Percentiles rank a stretch among this genome's conserved stretches.
Evolutionary conservation across 768 basidiomycete species (phyloP).

Genomic region (Termitomyces sp.): DNA sequence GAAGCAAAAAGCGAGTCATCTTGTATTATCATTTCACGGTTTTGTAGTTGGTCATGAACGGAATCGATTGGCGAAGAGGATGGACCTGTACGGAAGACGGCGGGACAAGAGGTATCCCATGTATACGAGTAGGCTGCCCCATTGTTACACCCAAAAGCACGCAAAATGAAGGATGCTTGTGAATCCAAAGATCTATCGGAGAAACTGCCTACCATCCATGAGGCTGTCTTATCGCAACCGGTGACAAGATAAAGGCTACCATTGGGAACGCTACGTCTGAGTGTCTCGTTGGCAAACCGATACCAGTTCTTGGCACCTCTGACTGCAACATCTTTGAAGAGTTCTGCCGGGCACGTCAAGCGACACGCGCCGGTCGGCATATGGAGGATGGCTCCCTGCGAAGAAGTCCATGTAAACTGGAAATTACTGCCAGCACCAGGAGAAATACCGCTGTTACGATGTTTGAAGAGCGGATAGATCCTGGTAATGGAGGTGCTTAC

Average conservation of each 20-base stretch:
- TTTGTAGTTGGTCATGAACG: background rate
- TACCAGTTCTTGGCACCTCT: conserved; percentile 12
- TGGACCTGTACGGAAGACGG: conserved; percentile 11
- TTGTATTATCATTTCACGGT: conserved; percentile 2
- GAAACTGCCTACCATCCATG: conserved; percentile 15
- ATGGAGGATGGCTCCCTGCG: conserved; percentile 12
- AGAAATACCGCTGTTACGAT: background rate
- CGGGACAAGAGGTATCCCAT: conserved; percentile 11
- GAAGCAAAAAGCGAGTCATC: conserved; percentile 7
- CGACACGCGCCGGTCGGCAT: conserved; percentile 11
- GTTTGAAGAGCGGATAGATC: background rate
- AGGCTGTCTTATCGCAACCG: conserved; percentile 15
- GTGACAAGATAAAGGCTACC: conserved; percentile 18
- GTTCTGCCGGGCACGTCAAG: conserved; percentile 6
- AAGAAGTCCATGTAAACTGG: conserved; percentile 12
- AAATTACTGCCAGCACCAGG: conserved; percentile 4
- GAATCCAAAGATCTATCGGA: conserved; percentile 7
- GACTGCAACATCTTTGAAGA: conserved; percentile 8
- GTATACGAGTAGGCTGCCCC: conserved; percentile 7
- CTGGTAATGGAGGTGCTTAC: background rate
- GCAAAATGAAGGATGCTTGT: conserved; percentile 7
- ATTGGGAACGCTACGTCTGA: conserved; percentile 11
- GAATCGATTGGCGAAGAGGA: conserved; percentile 3
- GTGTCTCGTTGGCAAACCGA: conserved; percentile 7
- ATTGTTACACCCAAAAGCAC: background rate